phyloP scores from a whole-genome alignment of 1,284 basidiomycete genomes.

The Sanghuangporus baumii region DNA sequence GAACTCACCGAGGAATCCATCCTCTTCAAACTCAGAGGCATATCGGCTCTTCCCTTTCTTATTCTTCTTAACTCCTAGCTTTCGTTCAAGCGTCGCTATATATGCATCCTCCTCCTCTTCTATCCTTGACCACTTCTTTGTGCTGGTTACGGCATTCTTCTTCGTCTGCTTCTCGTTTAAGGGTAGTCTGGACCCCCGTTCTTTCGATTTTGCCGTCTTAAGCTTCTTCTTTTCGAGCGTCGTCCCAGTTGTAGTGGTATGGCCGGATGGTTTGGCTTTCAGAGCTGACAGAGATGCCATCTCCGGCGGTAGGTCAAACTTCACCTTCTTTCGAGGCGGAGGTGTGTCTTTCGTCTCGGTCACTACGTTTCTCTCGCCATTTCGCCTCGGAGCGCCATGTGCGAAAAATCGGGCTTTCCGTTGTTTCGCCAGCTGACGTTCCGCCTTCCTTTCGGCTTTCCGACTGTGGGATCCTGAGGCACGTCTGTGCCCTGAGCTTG shows the following conservation, averaged over 20 bases:
- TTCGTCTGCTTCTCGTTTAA: not conserved
- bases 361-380: not conserved
- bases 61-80: constrained; percentile 14
- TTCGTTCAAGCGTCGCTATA: constrained; percentile 10
- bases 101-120: constrained; percentile 17
- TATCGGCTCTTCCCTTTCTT: constrained; percentile 16
- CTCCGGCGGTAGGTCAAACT: not conserved
- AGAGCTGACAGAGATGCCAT: not conserved
- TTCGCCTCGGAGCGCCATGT: not conserved
- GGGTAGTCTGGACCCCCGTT: not conserved
- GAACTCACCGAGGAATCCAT: constrained; percentile 10
- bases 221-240: not conserved
- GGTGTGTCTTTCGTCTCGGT: not conserved
- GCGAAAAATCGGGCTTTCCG: constrained; percentile 12
- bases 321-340: constrained; percentile 3
- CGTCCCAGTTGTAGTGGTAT: not conserved
- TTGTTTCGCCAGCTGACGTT: constrained; percentile 11
- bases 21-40: constrained; percentile 16
- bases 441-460: constrained; percentile 13
- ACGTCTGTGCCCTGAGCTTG: not conserved
- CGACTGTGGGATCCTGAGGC: not conserved
- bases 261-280: not conserved
- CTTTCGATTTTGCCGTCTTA: not conserved
- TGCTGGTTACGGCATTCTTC: not conserved
- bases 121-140: not conserved